phyloP scores from a whole-genome alignment of 305 asterid species.

The Salvia sclarea region DNA sequence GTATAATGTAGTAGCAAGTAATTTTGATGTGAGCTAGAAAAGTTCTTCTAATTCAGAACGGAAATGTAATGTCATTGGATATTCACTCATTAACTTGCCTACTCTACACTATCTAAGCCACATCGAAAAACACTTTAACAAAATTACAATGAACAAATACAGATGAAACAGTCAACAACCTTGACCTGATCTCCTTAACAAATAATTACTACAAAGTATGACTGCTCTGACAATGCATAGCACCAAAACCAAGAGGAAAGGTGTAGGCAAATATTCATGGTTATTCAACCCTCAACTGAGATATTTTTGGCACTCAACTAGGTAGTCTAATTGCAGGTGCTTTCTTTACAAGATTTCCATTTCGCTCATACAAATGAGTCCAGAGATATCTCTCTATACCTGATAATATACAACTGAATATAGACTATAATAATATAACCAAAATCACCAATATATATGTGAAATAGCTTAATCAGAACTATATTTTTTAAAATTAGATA shows the following conservation, averaged over 20 bases:
- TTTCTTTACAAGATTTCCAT: conserved; percentile 10
- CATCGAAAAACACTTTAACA: not conserved
- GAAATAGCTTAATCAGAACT: conserved; percentile 25
- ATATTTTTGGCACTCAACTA: conserved; percentile 19
- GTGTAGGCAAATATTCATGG: not conserved
- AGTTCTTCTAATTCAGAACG: conserved; percentile 2
- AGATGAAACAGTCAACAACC: conserved; percentile 12
- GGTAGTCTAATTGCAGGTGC: not conserved
- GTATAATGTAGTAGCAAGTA: not conserved
- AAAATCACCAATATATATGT: not conserved
- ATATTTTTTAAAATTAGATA: conserved; percentile 38
- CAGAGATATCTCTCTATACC: not conserved
- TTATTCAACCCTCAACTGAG: conserved; percentile 15
- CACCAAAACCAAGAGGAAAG: not conserved
- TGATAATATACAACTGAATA: not conserved
- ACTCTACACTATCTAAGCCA: not conserved
- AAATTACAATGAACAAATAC: not conserved
- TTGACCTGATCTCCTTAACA: not conserved
- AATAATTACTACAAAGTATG: not conserved
- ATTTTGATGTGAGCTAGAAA: not conserved
- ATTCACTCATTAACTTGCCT: not conserved
- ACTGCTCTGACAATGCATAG: conserved; percentile 2
- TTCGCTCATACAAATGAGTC: conserved; percentile 6
- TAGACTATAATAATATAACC: conserved; percentile 16
- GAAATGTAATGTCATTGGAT: not conserved